Percentiles rank a stretch among this genome's conserved stretches.
Conservation (phyloP, 352 stramenopile genomes). For the Albugo candida region DNA sequence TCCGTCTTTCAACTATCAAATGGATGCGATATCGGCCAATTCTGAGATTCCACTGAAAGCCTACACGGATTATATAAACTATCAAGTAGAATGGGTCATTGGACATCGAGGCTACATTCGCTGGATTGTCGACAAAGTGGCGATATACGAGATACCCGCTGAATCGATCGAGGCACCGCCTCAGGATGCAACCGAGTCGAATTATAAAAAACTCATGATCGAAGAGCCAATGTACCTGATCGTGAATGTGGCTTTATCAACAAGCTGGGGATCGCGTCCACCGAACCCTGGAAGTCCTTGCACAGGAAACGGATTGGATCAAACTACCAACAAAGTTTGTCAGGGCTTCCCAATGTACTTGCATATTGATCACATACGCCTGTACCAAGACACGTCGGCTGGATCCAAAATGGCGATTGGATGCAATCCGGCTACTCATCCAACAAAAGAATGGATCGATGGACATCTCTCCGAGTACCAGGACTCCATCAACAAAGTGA, state of each 20-base stretch:
- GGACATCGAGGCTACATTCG: conserved; percentile 41
- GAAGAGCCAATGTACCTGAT: conserved; percentile 90
- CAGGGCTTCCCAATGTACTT: conserved; percentile 6
- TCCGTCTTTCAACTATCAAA: conserved; percentile 43
- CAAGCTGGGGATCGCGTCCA: conserved; percentile 62
- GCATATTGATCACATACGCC: conserved; percentile 11
- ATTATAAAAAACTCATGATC: conserved; percentile 31
- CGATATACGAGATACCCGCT: conserved; percentile 52
- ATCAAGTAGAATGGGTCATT: conserved; percentile 54
- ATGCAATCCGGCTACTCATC: conserved; percentile 9
- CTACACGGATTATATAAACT: conserved; percentile 36
- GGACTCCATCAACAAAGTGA: conserved; percentile 5
- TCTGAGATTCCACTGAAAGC: conserved; percentile 38
- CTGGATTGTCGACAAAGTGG: conserved; percentile 36
- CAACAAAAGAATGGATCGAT: conserved; percentile 10
- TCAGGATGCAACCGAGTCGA: conserved; percentile 22
- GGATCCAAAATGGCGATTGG: conserved; percentile 6
- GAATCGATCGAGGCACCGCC: conserved; percentile 22
- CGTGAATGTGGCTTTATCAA: conserved; percentile 89
- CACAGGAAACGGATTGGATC: conserved; percentile 5
- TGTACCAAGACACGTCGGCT: conserved; percentile 10
- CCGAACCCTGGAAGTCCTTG: conserved; percentile 43
- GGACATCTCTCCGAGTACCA: conserved; percentile 9
- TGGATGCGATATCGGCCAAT: conserved; percentile 54
- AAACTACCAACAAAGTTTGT: conserved; percentile 5